Conservation (phyloP, 2,329 filamentous ascomycete genomes). For the Metarhizium sp. region DNA sequence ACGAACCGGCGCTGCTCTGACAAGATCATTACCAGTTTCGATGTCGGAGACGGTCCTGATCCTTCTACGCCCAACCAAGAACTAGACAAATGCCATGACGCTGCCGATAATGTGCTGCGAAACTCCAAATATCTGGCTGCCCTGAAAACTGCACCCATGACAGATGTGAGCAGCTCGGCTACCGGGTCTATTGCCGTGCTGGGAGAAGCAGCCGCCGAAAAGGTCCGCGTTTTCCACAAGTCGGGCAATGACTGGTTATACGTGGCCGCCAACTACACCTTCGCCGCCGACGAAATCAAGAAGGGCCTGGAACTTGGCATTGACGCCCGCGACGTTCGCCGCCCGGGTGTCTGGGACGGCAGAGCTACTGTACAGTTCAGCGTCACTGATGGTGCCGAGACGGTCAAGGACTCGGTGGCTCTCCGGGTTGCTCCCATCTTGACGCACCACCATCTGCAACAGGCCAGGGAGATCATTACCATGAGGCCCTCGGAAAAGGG, state of each 20-base stretch:
- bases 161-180: conserved; percentile 8
- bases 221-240: conserved; percentile 21
- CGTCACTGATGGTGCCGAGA: conserved; percentile 13
- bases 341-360: conserved; percentile 17
- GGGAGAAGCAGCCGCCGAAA: conserved; percentile 1
- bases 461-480: conserved; percentile 16
- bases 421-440: conserved; percentile 27
- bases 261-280: conserved; percentile 12
- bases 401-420: conserved; percentile 16
- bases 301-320: conserved; percentile 23
- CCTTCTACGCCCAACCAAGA: conserved; percentile 12
- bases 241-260: conserved; percentile 13
- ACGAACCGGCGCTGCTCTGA: conserved; percentile 19
- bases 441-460: conserved; percentile 27
- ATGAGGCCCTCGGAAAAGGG: conserved; percentile 6
- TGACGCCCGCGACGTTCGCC: conserved; percentile 20
- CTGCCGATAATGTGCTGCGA: conserved; percentile 21
- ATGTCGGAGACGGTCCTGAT: not conserved
- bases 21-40: not conserved
- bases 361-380: conserved; percentile 18
- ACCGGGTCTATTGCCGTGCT: conserved; percentile 10
- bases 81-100: conserved; percentile 25
- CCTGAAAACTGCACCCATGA: conserved; percentile 19
- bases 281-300: conserved; percentile 17
- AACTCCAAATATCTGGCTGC: conserved; percentile 22